A percentile compares a stretch with the other conserved stretches of the same genome.
These are phyloP conservation scores for Dendrobium chrysotoxum DNA, from an alignment of 106 monocot species.

Conservation along the genomic window DNA sequence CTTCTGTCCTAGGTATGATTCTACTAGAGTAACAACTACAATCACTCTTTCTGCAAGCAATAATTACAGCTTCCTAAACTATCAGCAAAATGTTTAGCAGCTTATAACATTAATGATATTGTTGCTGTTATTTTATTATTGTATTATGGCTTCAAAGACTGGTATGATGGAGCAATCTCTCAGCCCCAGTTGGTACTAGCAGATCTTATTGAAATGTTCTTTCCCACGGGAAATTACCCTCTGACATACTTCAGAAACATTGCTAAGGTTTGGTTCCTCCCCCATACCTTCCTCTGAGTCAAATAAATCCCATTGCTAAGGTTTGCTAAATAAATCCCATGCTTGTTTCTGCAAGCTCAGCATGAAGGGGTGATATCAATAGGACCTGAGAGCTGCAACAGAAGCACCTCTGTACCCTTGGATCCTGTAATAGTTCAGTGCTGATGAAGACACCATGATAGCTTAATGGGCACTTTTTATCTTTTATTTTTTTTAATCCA, in stretches of 20 bases:
- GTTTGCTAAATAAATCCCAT: not conserved
- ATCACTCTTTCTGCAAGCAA: not conserved
- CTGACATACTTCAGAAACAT: slow-evolving; percentile 82
- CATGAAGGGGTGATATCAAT: slow-evolving; percentile 45
- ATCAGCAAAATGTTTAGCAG: not conserved
- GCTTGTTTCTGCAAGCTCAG: slow-evolving; percentile 20
- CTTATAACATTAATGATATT: not conserved
- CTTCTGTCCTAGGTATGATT: slow-evolving; percentile 37
- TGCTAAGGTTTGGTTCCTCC: slow-evolving; percentile 46
- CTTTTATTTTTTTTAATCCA: not conserved
- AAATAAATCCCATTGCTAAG: not conserved
- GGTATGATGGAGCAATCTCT: slow-evolving; percentile 83
- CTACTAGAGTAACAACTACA: not conserved
- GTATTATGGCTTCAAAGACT: slow-evolving; percentile 33
- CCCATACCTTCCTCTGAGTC: slow-evolving; percentile 1
- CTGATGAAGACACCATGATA: not conserved
- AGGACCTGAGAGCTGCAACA: slow-evolving; percentile 44
- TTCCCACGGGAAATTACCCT: slow-evolving; percentile 74
- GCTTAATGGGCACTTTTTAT: not conserved
- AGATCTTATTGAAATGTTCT: slow-evolving; percentile 80
- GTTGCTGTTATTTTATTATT: not conserved
- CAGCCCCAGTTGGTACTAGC: slow-evolving; percentile 91
- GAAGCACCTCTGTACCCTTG: slow-evolving; percentile 41
- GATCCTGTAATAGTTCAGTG: slow-evolving; percentile 45
- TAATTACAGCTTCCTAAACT: not conserved